Conservation (phyloP, 306 rosid species). For the Quercus rubra region DNA sequence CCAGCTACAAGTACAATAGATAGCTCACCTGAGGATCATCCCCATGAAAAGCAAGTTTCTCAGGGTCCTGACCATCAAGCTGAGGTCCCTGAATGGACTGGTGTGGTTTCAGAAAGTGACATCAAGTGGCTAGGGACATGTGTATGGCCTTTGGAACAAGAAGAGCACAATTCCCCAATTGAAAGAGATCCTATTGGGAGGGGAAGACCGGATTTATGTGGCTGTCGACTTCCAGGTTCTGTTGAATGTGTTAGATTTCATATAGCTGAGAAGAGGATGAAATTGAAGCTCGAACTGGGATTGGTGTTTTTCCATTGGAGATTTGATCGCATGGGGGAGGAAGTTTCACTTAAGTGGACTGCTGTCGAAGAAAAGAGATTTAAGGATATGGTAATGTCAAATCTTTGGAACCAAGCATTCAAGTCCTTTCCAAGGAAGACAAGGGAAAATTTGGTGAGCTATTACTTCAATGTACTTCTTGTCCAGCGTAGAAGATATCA, state of each 20-base stretch:
- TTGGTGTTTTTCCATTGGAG: slow-evolving; percentile 61
- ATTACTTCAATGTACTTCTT: slow-evolving; percentile 78
- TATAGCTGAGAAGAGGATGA: slow-evolving; percentile 74
- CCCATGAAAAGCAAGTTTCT: slow-evolving; percentile 35
- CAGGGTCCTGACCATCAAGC: slow-evolving; percentile 60
- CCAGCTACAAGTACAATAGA: neutral
- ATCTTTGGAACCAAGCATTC: slow-evolving; percentile 33
- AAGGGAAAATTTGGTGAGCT: slow-evolving; percentile 58
- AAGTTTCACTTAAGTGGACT: slow-evolving; percentile 82
- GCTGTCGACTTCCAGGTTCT: slow-evolving; percentile 58
- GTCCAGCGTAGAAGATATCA: slow-evolving; percentile 74
- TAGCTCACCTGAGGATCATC: slow-evolving; percentile 21
- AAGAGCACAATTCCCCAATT: slow-evolving; percentile 1
- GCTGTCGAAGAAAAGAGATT: slow-evolving; percentile 62
- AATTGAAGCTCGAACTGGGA: slow-evolving; percentile 68
- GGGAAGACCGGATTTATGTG: slow-evolving; percentile 54
- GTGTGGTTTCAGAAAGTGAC: slow-evolving; percentile 56
- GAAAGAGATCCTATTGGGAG: slow-evolving; percentile 31
- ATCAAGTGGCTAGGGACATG: slow-evolving; percentile 72
- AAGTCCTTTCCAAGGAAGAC: slow-evolving; percentile 55
- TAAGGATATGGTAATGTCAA: slow-evolving; percentile 47
- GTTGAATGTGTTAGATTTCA: slow-evolving; percentile 80
- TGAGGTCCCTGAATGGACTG: slow-evolving; percentile 74
- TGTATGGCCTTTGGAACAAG: slow-evolving; percentile 48
- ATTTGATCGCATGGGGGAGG: slow-evolving; percentile 83